These are phyloP conservation scores for Cicer judaicum DNA, from an alignment of 306 rosid species.

Conservation along the genomic window DNA sequence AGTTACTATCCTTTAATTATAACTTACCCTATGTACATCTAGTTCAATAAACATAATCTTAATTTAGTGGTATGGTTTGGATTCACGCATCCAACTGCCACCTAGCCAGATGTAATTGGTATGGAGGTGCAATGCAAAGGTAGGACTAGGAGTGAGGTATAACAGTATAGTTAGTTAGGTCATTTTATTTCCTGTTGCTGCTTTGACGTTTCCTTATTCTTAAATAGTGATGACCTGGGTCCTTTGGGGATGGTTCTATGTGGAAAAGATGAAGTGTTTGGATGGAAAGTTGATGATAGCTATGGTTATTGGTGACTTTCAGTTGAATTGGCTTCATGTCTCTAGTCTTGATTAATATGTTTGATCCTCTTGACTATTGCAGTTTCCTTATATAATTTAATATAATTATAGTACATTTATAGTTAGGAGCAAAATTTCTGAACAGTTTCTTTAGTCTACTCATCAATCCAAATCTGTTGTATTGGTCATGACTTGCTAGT, in stretches of 20 bases:
- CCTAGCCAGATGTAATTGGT: not conserved
- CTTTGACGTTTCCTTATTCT: not conserved
- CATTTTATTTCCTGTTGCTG: not conserved
- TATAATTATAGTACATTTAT: not conserved
- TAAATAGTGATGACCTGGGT: slow-evolving; percentile 2
- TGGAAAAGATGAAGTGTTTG: slow-evolving; percentile 3
- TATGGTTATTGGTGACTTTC: not conserved
- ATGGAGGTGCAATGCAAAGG: slow-evolving; percentile 1
- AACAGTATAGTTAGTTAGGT: not conserved
- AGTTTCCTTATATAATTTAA: too few relatives aligned
- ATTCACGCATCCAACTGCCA: not conserved
- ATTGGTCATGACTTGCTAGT: slow-evolving; percentile 10
- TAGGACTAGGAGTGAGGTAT: slow-evolving; percentile 4
- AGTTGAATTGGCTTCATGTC: not conserved
- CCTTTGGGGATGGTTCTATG: not conserved
- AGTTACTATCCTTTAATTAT: not conserved
- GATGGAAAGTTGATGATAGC: not conserved
- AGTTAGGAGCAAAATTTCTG: not conserved
- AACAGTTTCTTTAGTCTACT: slow-evolving; percentile 2
- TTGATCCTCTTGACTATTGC: not conserved
- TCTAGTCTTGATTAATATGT: not conserved
- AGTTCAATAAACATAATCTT: slow-evolving; percentile 7
- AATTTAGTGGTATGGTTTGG: not conserved
- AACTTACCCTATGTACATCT: not conserved
- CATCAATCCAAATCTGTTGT: not conserved